Evolutionary conservation across 129 eudicot genomes (phyloP), one percentile per base, ranked within the genome.

Genomic region (Escallonia herrerae): DNA sequence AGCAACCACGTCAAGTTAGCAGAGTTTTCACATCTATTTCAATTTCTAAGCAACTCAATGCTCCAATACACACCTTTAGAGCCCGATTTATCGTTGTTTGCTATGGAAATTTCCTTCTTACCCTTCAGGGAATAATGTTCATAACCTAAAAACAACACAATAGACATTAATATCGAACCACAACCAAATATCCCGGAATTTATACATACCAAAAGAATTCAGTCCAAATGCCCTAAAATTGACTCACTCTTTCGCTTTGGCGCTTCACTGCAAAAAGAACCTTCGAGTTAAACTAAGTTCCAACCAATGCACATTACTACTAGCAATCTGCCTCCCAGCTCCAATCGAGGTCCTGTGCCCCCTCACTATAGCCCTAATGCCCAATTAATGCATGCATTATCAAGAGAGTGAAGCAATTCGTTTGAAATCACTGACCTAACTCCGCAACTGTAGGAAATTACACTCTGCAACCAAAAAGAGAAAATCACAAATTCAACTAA

Each of bases 231-330:
- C 49, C 60, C 53, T 4, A 74, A 65, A 39, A 33, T 6, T 52
- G 37, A 14, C 95, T 81, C 75, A 91, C 98, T 88, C 69, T 79
- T 91, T 77, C 85, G 88, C 80, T 91, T 91, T 3, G 98, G 98
- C 55, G 81, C 82, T 70, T 83, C 84, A 67, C 78, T 84, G 48
- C 84, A 85, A 84, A 93, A 88, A 63, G n/a, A 72, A 77, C 68
- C 89, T 71, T 50, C 75, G 79, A 14, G 76, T n/a, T 67, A 57
- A 61, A 14, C 72, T 76, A 1, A 85, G 49, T 73, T 87, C 90
- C 7, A 86, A 80, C 43, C 84, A 41, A 80, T 56, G 65, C 62
- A 60, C 60, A 64, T 76, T 79, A 22, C 1, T 80, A 52, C 45
- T 45, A 42, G 2, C 62, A 43, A 4, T 69, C 67, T 22, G 33